Conservation (phyloP, 2,329 filamentous ascomycete genomes). For the Exophiala bonariae region DNA sequence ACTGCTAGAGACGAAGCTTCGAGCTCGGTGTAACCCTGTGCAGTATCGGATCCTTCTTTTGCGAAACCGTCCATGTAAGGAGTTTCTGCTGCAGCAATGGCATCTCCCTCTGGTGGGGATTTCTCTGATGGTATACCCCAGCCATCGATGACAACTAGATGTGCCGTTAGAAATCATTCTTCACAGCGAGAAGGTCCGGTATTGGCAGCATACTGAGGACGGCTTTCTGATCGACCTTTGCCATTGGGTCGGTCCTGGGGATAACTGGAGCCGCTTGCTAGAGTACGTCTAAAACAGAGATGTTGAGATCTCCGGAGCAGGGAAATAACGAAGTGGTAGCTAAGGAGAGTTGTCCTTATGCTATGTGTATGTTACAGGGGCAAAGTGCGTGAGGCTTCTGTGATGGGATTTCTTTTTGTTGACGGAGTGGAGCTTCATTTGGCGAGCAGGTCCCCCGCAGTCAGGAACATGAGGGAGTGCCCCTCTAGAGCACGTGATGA, state of each 20-base stretch:
- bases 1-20: slow-evolving; percentile 96
- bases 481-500: no score
- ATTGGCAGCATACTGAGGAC: slow-evolving; percentile 58
- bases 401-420: no score
- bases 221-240: slow-evolving; percentile 67
- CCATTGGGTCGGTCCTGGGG: slow-evolving; percentile 50
- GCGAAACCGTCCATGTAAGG: slow-evolving; percentile 90
- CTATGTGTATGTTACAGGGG: no score
- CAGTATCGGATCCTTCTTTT: slow-evolving; percentile 64
- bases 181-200: slow-evolving; percentile 24
- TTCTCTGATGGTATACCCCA: slow-evolving; percentile 85
- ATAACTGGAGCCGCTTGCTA: no score
- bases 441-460: no score
- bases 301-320: no score
- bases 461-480: no score
- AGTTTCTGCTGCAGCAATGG: slow-evolving; percentile 89
- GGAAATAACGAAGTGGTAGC: no score
- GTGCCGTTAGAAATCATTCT: slow-evolving; percentile 19
- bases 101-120: slow-evolving; percentile 86
- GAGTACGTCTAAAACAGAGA: no score
- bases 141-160: slow-evolving; percentile 93
- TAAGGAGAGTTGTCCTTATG: no score
- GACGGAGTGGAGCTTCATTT: no score
- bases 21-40: slow-evolving; percentile 85
- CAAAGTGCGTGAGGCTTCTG: no score